Conservation (phyloP, 495 filamentous ascomycete genomes). For the Amniculicola lignicola region DNA sequence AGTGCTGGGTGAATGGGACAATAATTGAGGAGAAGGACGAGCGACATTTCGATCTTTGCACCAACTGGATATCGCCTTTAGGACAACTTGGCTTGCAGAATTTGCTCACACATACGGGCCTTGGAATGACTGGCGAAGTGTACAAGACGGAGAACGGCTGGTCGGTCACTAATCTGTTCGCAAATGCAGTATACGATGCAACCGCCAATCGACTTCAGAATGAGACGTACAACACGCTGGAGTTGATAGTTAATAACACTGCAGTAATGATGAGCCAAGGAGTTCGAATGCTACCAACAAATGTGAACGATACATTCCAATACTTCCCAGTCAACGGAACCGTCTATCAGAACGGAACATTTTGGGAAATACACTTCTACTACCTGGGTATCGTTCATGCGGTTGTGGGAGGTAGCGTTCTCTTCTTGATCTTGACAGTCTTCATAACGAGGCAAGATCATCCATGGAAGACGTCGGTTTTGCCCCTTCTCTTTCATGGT, state of each 20-base stretch:
- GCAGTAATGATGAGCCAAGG: conserved; percentile 19
- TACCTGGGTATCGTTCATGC: conserved; percentile 3
- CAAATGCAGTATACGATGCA: not conserved
- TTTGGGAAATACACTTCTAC: conserved; percentile 10
- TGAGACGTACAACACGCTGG: conserved; percentile 9
- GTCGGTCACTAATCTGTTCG: conserved; percentile 6
- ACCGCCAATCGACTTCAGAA: not conserved
- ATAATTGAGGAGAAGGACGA: not conserved
- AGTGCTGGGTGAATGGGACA: conserved; percentile 18
- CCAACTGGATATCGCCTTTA: not conserved
- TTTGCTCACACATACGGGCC: not conserved
- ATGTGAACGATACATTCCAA: not conserved
- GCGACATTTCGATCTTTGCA: no score
- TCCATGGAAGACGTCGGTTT: conserved; percentile 14
- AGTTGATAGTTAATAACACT: conserved; percentile 8
- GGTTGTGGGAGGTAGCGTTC: conserved; percentile 8
- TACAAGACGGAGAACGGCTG: not conserved
- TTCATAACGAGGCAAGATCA: conserved; percentile 10
- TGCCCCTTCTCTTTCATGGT: conserved; percentile 17
- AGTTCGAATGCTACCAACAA: conserved; percentile 7
- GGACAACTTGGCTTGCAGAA: conserved; percentile 19
- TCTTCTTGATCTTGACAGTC: conserved; percentile 16
- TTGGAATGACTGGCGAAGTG: conserved; percentile 4
- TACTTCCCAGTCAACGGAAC: conserved; percentile 8
- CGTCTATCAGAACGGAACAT: conserved; percentile 1